A percentile compares a stretch with the other conserved stretches of the same genome.
phyloP scores from a whole-genome alignment of 2,329 filamentous ascomycete genomes.

The Fusarium sp. region DNA sequence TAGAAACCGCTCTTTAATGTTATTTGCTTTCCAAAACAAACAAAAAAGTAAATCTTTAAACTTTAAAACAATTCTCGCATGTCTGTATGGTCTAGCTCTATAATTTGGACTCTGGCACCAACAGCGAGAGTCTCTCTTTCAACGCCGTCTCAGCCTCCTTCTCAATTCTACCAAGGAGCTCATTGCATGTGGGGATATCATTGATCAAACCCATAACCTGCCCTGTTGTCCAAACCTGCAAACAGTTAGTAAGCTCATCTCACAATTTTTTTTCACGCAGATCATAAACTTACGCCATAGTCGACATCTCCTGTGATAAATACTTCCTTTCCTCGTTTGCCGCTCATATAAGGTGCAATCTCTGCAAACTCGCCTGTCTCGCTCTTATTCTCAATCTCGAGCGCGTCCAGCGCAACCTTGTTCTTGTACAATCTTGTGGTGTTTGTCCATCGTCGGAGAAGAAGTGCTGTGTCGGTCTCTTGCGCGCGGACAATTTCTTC shows the following conservation, averaged over 20 bases:
- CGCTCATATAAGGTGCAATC: conserved; percentile 87
- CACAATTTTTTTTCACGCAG: background rate
- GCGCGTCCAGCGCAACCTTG: conserved; percentile 83
- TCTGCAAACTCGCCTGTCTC: conserved; percentile 89
- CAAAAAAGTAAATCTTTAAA: background rate
- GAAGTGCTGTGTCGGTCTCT: conserved; percentile 90
- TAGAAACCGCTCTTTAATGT: conserved; percentile 11
- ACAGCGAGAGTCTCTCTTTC: conserved; percentile 67
- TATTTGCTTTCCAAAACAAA: conserved; percentile 5
- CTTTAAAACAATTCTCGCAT: conserved; percentile 22
- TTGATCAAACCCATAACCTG: conserved; percentile 93
- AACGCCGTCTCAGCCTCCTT: conserved; percentile 78
- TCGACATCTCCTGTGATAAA: conserved; percentile 93
- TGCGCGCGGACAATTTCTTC: conserved; percentile 87
- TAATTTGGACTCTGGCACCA: conserved; percentile 70
- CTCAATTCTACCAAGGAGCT: conserved; percentile 78
- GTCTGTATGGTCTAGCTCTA: conserved; percentile 51
- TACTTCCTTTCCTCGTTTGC: conserved; percentile 89
- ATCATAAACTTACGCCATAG: conserved; percentile 75
- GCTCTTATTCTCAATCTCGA: conserved; percentile 86
- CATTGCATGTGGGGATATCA: conserved; percentile 82
- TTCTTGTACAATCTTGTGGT: conserved; percentile 91
- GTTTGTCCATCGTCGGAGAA: conserved; percentile 92
- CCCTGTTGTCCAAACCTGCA: conserved; percentile 92
- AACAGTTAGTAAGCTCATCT: conserved; percentile 25